Conservation (phyloP, 2,329 filamentous ascomycete genomes). For the Talaromyces atroroseus region DNA sequence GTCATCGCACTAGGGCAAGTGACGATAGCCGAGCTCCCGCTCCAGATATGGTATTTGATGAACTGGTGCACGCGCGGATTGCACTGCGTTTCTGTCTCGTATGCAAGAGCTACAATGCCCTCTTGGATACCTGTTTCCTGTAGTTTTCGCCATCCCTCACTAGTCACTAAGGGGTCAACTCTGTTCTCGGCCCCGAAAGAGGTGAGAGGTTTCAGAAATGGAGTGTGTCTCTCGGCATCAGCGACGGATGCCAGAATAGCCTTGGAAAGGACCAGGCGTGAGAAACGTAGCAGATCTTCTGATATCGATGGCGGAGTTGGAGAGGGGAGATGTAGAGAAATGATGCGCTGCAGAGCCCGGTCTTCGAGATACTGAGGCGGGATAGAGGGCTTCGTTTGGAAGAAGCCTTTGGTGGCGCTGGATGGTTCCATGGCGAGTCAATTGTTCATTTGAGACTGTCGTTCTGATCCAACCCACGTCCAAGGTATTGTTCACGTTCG, state of each 20-base stretch:
- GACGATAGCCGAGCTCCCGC: conserved; percentile 21
- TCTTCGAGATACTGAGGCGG: conserved; percentile 19
- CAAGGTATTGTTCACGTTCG: too few relatives aligned
- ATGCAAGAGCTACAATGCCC: conserved; percentile 21
- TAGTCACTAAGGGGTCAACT: conserved; percentile 21
- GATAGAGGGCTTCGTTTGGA: conserved; percentile 19
- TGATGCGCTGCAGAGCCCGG: conserved; percentile 17
- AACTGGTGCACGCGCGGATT: conserved; percentile 22
- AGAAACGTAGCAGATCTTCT: conserved; percentile 20
- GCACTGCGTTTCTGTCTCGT: conserved; percentile 15
- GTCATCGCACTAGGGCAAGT: conserved; percentile 26
- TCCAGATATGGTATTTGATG: conserved; percentile 21
- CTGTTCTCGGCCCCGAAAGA: conserved; percentile 23
- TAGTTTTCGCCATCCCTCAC: conserved; percentile 23
- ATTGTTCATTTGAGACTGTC: too few relatives aligned
- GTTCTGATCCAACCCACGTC: not conserved
- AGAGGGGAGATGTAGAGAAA: conserved; percentile 19
- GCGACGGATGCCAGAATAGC: conserved; percentile 15
- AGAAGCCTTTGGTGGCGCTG: conserved; percentile 22
- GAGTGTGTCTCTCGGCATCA: conserved; percentile 20
- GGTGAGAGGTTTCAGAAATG: conserved; percentile 19
- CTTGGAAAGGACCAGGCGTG: conserved; percentile 18
- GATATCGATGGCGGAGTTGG: conserved; percentile 17
- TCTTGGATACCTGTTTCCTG: conserved; percentile 22
- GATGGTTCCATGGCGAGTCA: conserved; percentile 18